A percentile compares a stretch with the other conserved stretches of the same genome.
Evolutionary conservation across 2,329 filamentous ascomycete species (phyloP).

Genomic region (Lasiodiplodia sp.): DNA sequence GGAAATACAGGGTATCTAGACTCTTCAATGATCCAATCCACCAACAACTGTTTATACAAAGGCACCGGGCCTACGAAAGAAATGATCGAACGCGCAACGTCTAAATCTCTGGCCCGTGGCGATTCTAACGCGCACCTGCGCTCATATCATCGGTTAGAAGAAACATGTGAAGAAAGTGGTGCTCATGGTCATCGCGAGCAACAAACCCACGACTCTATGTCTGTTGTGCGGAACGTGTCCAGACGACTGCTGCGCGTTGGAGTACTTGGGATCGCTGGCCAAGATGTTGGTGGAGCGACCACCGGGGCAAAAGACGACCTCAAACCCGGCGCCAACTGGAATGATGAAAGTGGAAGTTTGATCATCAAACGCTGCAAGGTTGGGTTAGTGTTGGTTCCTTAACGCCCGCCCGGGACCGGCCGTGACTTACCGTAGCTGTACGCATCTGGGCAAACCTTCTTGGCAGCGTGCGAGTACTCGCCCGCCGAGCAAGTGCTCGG

Average conservation of each 20-base stretch:
- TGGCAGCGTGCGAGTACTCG: slow-evolving; percentile 73
- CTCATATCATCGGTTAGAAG: slow-evolving; percentile 18
- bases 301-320: slow-evolving; percentile 78
- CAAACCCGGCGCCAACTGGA: slow-evolving; percentile 74
- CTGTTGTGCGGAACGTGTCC: slow-evolving; percentile 15
- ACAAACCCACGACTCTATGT: slow-evolving; percentile 27
- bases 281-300: slow-evolving; percentile 59
- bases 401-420: neutral
- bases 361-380: slow-evolving; percentile 62
- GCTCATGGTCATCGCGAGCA: slow-evolving; percentile 26
- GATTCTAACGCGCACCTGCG: neutral
- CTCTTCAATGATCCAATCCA: slow-evolving; percentile 21
- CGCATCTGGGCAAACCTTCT: slow-evolving; percentile 81
- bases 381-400: neutral
- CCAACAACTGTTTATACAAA: slow-evolving; percentile 8
- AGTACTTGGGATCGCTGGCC: slow-evolving; percentile 45
- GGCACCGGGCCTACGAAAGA: slow-evolving; percentile 16
- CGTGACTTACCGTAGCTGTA: slow-evolving; percentile 76
- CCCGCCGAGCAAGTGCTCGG: slow-evolving; percentile 71
- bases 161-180: slow-evolving; percentile 13
- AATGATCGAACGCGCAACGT: neutral
- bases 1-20: slow-evolving; percentile 23
- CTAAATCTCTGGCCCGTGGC: neutral
- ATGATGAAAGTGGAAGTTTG: slow-evolving; percentile 65
- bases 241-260: slow-evolving; percentile 38